Evolutionary conservation across 2,329 filamentous ascomycete genomes (phyloP), one percentile per base, ranked within the genome.

Genomic region (Stagonosporopsis chrysanthemi): DNA sequence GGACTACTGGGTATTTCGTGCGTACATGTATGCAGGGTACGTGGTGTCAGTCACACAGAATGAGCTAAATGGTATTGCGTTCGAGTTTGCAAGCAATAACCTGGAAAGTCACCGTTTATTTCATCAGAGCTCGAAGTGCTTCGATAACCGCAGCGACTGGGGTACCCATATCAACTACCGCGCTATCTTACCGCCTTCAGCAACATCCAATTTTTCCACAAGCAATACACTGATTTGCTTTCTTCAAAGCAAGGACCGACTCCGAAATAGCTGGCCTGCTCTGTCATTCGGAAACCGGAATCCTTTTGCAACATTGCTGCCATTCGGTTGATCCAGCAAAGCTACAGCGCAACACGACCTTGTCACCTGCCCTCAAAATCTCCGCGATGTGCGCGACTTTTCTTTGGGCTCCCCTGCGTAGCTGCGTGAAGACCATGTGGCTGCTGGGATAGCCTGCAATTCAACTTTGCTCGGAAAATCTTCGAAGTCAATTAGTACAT

Each of bases 181-280:
- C 54, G 49, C 54, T 57, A 57, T 17, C 48, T 52, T 51, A 57
- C 54, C 54, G 54, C 54, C 39, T 52, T 26, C 24, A 38, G 38
- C 43, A 47, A 40, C 39, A 31, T 22, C 40, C 31, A 14, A 44
- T 24, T 31, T 41, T 39, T 17, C 39, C 12, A 40, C 39, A 39
- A 44, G 12, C 36, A 40, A 40, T 38, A 39, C 26, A 31, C 33
- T 33, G 36, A 4, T 12, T 35, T 38, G 24, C 38, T 44, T 17
- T 22, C 22, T 23, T n/a, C 24, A 49, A 15, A 39, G 36, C 44
- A 41, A 35, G 19, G 38, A 45, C 31, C 39, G 31, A 23, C 33
- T 44, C 40, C 19, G 12, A 38, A 26, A 29, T 5, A 15, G 12
- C 17, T 26, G n/a, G 12, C 40, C 15, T 35, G 22, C 38, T 15